Percentiles rank a stretch among this genome's conserved stretches.
Evolutionary conservation across 2,329 filamentous ascomycete genomes (phyloP).

Genomic region (Pseudogymnoascus sp.): DNA sequence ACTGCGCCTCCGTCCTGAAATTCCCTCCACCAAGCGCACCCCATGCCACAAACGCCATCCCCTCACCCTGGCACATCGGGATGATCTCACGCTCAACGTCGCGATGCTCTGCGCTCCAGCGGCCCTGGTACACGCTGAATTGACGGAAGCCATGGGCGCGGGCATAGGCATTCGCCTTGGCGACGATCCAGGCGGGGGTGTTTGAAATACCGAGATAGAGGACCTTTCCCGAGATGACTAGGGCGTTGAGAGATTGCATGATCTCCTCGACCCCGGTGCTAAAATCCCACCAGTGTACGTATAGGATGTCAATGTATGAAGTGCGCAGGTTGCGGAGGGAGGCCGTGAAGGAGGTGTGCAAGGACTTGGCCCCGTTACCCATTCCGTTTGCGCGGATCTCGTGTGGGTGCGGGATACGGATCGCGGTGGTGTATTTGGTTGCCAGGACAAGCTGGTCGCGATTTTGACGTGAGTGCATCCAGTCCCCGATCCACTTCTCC

Average conservation of each 20-base stretch:
- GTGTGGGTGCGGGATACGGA: slow-evolving; percentile 37
- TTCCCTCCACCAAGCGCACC: slow-evolving; percentile 45
- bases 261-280: slow-evolving; percentile 59
- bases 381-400: slow-evolving; percentile 46
- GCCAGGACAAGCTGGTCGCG: slow-evolving; percentile 65
- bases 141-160: slow-evolving; percentile 62
- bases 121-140: slow-evolving; percentile 64
- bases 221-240: slow-evolving; percentile 57
- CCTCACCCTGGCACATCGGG: slow-evolving; percentile 51
- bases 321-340: slow-evolving; percentile 58
- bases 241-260: slow-evolving; percentile 60
- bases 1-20: slow-evolving; percentile 43
- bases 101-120: slow-evolving; percentile 55
- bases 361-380: slow-evolving; percentile 58
- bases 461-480: slow-evolving; percentile 59
- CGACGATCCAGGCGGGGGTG: slow-evolving; percentile 63
- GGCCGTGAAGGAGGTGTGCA: slow-evolving; percentile 49
- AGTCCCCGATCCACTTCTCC: slow-evolving; percentile 63
- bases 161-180: slow-evolving; percentile 63
- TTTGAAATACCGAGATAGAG: slow-evolving; percentile 63
- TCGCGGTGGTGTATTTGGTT: slow-evolving; percentile 62
- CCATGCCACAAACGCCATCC: slow-evolving; percentile 54
- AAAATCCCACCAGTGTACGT: slow-evolving; percentile 41
- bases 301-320: slow-evolving; percentile 60
- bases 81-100: slow-evolving; percentile 61